Base-by-base conservation (phyloP, 352 stramenopile genomes). In the Phytopythium ostracodes region DNA sequence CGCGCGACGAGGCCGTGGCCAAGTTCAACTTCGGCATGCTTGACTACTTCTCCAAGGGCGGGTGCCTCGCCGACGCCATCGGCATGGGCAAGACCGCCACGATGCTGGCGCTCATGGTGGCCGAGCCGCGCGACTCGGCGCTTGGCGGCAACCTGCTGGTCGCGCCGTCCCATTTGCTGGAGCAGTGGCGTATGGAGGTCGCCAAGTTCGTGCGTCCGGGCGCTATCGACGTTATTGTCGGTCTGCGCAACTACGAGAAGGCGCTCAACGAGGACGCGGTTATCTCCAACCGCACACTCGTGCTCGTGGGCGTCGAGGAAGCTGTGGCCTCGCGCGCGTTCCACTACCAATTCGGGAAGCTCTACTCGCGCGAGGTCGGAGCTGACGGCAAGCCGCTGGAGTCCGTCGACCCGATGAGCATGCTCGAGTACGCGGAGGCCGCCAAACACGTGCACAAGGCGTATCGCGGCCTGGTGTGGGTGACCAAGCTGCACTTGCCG, bases 51-150 rank as follows among this genome's bases (percentile, higher is more conserved):
- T 87, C 75, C 58, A 87, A 76, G 47, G 82, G 83, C 63, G 86
- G 86, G 5, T 89, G 77, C 20, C 63, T 95, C 8, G 81, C 83
- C 1, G 86, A 95, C 51, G 83, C 80, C 25, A 91, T 95, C 55
- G 86, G 86, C 31, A 95, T 89, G 74, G 86, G 86, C 43, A 95
- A 95, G 66, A 94, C 84, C 0, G 87, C 87, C 11, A 92, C 86
- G 22, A 90, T 91, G 71, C 68, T 96, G 14, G 80, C 87, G 33
- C 65, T 91, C 25, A 82, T 91, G 29, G 79, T 81, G 8, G 82
- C 81, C 0, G 84, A 89, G 60, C 79, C 77, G 1, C 68, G 76
- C 27, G 79, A 88, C 57, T 71, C 76, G 10, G 65, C 72, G 29
- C 53, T 66, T 2, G 76, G 78, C 2, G 84, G 73, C 12, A 92